Base-by-base conservation (phyloP, 2,329 filamentous ascomycete genomes). In the Diplodia seriata region DNA sequence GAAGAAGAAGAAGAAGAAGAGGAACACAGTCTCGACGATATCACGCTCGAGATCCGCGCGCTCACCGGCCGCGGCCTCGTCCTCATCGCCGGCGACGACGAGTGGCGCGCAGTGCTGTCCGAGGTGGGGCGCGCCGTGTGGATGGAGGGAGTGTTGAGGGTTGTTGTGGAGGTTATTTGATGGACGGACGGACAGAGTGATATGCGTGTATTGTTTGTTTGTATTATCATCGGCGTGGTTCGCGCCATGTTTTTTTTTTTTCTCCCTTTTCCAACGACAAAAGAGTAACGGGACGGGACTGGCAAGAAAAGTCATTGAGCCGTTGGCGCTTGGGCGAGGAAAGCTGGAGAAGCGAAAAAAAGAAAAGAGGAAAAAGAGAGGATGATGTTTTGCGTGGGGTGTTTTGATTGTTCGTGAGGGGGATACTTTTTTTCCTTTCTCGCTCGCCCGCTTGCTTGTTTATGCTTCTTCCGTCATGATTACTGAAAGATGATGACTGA, bases 81-180 rank as follows among this genome's bases (percentile, higher is more conserved):
- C 9, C 54, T 67, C 5, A 71, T 78, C 38, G 56, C 66, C 8
- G 70, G 67, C 26, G 72, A 72, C 3, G 70, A 74, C 20, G 69
- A 74, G 3, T 78, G 75, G 76, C 70, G 73, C 14, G 66, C 69
- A 8, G 70, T 73, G 20, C 71, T 75, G 62, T 67, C 70, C 9
- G 74, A 78, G 57, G 70, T 74, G 43, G 73, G 72, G 0, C 70
- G 69, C 54, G 73, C 75, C 3, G 71, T 73, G 4, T 79, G 76
- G 76, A 68, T 65, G 18, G 74, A 76, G 67, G 75, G 74, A 1
- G 69, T 74, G 20, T 69, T 75, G 49, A 76, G 73, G 67, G 68
- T 78, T 7, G 72, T 79, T 66, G 74, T 77, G 2, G 74, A 76
- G 68, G 54, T 75, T 18, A 51, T 63, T 4, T 63, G 47, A 61